Conservation (phyloP, 164 flowering plant species). For the Kalanchoe fedtschenkoi region DNA sequence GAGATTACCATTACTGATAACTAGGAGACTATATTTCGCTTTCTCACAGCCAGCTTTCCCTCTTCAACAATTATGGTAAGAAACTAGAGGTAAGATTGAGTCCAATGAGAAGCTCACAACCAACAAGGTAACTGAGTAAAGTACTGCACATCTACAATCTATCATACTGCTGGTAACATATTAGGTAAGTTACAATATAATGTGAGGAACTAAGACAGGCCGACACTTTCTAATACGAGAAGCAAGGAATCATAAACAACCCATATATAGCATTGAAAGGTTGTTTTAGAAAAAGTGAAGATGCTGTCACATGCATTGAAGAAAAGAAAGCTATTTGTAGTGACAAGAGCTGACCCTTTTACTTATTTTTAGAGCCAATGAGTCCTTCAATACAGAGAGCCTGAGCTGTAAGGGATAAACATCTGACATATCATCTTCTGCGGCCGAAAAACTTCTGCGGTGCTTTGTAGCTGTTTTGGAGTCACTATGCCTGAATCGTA, state of each 20-base stretch:
- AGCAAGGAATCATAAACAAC: neutral
- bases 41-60: neutral
- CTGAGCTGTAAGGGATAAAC: conserved; percentile 83
- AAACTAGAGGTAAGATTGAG: neutral
- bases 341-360: conserved; percentile 51
- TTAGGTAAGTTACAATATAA: neutral
- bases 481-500: conserved; percentile 64
- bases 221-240: neutral
- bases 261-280: neutral
- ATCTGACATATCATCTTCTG: conserved; percentile 63
- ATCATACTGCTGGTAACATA: neutral
- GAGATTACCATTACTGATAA: neutral
- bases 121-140: neutral
- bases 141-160: neutral
- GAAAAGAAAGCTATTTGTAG: neutral
- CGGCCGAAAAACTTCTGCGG: conserved; percentile 38
- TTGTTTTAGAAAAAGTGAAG: neutral
- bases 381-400: conserved; percentile 53
- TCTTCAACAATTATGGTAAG: neutral
- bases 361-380: conserved; percentile 62
- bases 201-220: neutral
- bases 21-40: neutral
- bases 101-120: neutral
- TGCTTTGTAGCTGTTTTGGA: conserved; percentile 40
- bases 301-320: neutral